A percentile compares a stretch with the other conserved stretches of the same genome.
phyloP scores from a whole-genome alignment of 768 basidiomycete species.

The Auricularia sp. region DNA sequence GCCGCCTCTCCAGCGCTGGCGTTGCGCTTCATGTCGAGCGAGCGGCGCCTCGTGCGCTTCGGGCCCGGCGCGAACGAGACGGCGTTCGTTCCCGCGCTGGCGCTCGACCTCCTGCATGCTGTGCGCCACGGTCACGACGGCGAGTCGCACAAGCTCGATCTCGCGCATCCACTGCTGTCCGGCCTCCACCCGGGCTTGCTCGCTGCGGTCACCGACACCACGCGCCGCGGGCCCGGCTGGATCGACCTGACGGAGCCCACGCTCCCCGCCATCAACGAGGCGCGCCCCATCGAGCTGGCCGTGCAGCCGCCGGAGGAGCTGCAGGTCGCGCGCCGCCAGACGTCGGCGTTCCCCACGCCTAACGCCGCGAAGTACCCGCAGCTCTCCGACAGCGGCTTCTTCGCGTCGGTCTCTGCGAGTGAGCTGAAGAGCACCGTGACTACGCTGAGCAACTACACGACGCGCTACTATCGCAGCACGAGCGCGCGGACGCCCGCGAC shows the following conservation, averaged over 20 bases:
- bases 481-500: background rate
- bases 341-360: background rate
- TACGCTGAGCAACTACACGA: background rate
- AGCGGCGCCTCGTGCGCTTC: background rate
- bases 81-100: background rate
- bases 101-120: background rate
- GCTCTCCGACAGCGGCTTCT: background rate
- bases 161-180: background rate
- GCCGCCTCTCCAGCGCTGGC: background rate
- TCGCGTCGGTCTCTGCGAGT: background rate
- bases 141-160: background rate
- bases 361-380: background rate
- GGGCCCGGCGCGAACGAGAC: slow-evolving; percentile 1
- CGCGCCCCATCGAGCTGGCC: background rate
- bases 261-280: background rate
- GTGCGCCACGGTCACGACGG: background rate
- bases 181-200: background rate
- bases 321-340: background rate
- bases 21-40: background rate
- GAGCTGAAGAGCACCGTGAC: background rate
- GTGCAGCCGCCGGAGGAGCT: background rate
- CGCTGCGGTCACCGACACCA: background rate
- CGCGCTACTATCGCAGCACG: background rate
- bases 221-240: background rate
- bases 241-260: background rate